Conservation (phyloP, 2,329 filamentous ascomycete species). For the Rhynchosporium secalis region DNA sequence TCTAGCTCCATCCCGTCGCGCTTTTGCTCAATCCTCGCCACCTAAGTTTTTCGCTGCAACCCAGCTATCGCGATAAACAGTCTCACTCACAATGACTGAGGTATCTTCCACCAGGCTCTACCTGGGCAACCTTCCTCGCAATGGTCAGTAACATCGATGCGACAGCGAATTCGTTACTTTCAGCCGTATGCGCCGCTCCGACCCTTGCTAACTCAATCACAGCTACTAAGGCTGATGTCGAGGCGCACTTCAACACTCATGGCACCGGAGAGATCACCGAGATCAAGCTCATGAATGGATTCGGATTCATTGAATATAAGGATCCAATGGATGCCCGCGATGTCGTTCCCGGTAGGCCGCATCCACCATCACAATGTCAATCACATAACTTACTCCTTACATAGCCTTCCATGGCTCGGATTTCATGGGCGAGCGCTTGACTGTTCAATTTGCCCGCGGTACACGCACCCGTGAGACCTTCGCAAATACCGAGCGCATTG, state of each 20-base stretch:
- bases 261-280: conserved; percentile 97
- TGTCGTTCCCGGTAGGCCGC: conserved; percentile 84
- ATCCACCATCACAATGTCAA: conserved; percentile 24
- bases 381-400: conserved; percentile 33
- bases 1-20: not conserved
- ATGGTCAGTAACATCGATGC: conserved; percentile 64
- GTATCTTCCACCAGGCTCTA: conserved; percentile 95
- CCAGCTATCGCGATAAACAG: conserved; percentile 14
- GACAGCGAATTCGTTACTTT: not conserved
- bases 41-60: not conserved
- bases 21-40: conserved; percentile 5
- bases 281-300: conserved; percentile 99
- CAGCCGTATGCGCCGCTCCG: conserved; percentile 2
- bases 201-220: conserved; percentile 34
- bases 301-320: conserved; percentile 99
- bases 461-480: conserved; percentile 69
- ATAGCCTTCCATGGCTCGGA: conserved; percentile 80
- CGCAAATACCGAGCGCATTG: conserved; percentile 60
- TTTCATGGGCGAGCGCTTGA: conserved; percentile 96
- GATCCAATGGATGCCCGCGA: conserved; percentile 97
- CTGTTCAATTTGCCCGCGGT: conserved; percentile 96
- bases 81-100: conserved; percentile 63
- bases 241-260: conserved; percentile 92
- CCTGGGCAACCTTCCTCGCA: conserved; percentile 94
- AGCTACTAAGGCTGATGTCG: conserved; percentile 97